Conservation (phyloP, 2,329 filamentous ascomycete species). For the Aureobasidium lini region DNA sequence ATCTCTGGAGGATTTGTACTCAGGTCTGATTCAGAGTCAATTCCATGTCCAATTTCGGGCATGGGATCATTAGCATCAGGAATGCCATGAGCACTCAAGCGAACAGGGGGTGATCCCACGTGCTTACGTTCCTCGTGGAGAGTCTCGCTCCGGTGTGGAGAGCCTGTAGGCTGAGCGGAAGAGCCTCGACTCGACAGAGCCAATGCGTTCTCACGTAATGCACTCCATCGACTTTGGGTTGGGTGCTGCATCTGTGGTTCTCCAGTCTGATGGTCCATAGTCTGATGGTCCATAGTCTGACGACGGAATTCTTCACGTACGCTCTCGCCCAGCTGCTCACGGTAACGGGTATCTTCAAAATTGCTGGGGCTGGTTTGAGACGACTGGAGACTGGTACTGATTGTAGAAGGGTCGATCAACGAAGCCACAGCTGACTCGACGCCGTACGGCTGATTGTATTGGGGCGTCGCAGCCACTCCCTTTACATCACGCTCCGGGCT, state of each 20-base stretch:
- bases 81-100: slow-evolving; percentile 61
- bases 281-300: background rate
- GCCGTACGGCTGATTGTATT: slow-evolving; percentile 62
- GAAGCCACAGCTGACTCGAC: slow-evolving; percentile 90
- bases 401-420: slow-evolving; percentile 71
- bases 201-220: slow-evolving; percentile 34
- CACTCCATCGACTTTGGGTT: slow-evolving; percentile 27
- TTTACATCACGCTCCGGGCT: slow-evolving; percentile 63
- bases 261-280: background rate
- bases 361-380: background rate
- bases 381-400: slow-evolving; percentile 41
- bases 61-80: slow-evolving; percentile 63
- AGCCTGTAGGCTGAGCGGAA: background rate
- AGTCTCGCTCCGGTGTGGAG: background rate
- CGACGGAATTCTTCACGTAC: slow-evolving; percentile 20
- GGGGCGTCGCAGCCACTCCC: slow-evolving; percentile 63
- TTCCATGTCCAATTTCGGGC: slow-evolving; percentile 66
- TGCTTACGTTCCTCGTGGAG: slow-evolving; percentile 1
- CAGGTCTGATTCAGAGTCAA: slow-evolving; percentile 55
- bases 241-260: slow-evolving; percentile 19
- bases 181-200: slow-evolving; percentile 2
- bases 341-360: slow-evolving; percentile 15
- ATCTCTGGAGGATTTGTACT: slow-evolving; percentile 61
- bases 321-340: slow-evolving; percentile 23
- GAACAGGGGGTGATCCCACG: slow-evolving; percentile 34